phyloP scores from a whole-genome alignment of 1,284 basidiomycete species.

The Ustilago trichophora region DNA sequence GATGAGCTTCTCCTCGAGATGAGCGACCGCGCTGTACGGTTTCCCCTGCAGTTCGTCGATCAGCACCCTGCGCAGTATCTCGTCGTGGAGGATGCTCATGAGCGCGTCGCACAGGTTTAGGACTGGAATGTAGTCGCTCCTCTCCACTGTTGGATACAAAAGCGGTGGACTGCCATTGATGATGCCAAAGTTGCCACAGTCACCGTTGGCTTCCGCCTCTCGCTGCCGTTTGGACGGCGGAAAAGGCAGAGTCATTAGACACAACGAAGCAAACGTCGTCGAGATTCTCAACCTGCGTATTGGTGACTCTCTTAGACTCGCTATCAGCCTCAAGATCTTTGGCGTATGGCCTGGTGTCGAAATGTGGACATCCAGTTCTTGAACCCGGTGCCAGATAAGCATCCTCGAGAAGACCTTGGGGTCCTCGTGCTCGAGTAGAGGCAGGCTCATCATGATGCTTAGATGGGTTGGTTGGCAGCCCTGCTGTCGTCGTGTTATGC shows the following conservation, averaged over 20 bases:
- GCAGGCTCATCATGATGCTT: constrained; percentile 58
- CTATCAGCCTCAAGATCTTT: constrained; percentile 47
- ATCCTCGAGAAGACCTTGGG: constrained; percentile 54
- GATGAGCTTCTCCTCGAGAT: constrained; percentile 12
- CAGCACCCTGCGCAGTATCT: constrained; percentile 10
- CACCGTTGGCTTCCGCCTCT: constrained; percentile 9
- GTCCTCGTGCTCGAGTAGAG: constrained; percentile 60
- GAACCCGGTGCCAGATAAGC: constrained; percentile 56
- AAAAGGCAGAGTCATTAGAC: constrained; percentile 50
- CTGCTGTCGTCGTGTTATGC: constrained; percentile 28
- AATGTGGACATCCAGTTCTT: constrained; percentile 60
- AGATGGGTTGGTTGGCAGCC: constrained; percentile 54
- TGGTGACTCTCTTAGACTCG: constrained; percentile 45
- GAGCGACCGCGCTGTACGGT: constrained; percentile 13
- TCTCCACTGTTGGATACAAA: neutral
- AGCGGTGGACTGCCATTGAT: too few species aligned
- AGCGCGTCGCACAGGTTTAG: constrained; percentile 38
- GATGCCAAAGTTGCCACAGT: neutral
- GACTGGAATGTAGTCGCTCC: neutral
- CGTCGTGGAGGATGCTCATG: constrained; percentile 20
- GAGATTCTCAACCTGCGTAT: constrained; percentile 57
- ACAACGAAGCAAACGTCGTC: constrained; percentile 52
- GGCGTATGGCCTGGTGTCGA: constrained; percentile 48
- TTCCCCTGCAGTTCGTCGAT: constrained; percentile 39
- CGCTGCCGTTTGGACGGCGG: constrained; percentile 28